Percentiles rank a stretch among this genome's conserved stretches.
Conservation (phyloP, 2,329 filamentous ascomycete genomes). For the Aspergillus terreus region DNA sequence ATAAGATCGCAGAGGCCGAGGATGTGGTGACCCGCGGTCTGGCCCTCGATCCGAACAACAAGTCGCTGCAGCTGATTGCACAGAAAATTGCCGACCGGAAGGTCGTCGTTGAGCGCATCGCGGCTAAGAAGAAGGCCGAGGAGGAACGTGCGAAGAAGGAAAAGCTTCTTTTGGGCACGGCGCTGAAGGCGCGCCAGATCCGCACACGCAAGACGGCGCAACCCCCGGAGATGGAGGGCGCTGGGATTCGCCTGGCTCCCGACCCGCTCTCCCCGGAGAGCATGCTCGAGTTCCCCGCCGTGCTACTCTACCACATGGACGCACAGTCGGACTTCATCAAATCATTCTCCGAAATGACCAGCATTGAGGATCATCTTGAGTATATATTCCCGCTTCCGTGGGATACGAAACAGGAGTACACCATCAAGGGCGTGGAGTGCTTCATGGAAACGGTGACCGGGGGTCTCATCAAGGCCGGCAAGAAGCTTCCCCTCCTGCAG, state of each 20-base stretch:
- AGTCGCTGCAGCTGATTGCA: slow-evolving; percentile 59
- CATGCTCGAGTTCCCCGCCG: slow-evolving; percentile 68
- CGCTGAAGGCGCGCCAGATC: slow-evolving; percentile 68
- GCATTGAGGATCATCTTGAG: slow-evolving; percentile 69
- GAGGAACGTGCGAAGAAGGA: slow-evolving; percentile 49
- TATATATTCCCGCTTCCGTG: slow-evolving; percentile 89
- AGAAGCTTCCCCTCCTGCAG: slow-evolving; percentile 74
- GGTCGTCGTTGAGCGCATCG: slow-evolving; percentile 53
- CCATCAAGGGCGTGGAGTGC: slow-evolving; percentile 66
- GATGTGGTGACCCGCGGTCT: slow-evolving; percentile 75
- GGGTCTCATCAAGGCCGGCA: slow-evolving; percentile 83
- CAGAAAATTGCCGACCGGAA: slow-evolving; percentile 61
- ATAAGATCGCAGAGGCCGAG: slow-evolving; percentile 73
- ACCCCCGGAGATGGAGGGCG: slow-evolving; percentile 86
- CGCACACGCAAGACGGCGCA: slow-evolving; percentile 61
- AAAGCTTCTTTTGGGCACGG: slow-evolving; percentile 59
- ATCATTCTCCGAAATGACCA: slow-evolving; percentile 73
- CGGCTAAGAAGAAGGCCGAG: slow-evolving; percentile 53
- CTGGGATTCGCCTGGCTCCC: slow-evolving; percentile 63
- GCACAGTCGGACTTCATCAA: slow-evolving; percentile 89
- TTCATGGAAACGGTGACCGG: slow-evolving; percentile 81
- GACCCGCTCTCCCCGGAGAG: slow-evolving; percentile 71
- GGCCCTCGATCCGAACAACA: slow-evolving; percentile 66
- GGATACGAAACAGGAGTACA: slow-evolving; percentile 70
- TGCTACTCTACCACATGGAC: slow-evolving; percentile 80